phyloP scores from a whole-genome alignment of 2,329 filamentous ascomycete species.

The Arachnomyces sp. region DNA sequence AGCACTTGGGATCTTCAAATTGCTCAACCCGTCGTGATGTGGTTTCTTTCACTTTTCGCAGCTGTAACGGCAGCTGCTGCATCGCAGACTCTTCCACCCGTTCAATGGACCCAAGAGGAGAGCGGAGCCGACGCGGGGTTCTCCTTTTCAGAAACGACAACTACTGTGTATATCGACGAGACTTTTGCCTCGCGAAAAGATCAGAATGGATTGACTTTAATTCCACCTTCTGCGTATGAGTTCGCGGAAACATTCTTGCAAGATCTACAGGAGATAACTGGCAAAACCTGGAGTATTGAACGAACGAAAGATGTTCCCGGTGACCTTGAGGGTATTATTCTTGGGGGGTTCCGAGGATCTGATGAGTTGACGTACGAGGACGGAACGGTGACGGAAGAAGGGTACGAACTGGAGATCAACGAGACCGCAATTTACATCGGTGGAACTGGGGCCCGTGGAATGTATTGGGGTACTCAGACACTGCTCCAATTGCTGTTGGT shows the following conservation, averaged over 20 bases:
- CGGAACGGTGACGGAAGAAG: constrained; percentile 41
- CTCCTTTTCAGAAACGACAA: constrained; percentile 14
- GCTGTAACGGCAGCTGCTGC: constrained; percentile 20
- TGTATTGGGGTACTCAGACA: constrained; percentile 52
- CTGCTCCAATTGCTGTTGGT: constrained; percentile 44
- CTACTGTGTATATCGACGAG: constrained; percentile 35
- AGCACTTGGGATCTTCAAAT: no score
- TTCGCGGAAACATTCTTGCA: constrained; percentile 41
- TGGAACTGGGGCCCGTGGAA: constrained; percentile 47
- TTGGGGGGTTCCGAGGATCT: constrained; percentile 27
- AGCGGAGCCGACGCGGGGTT: constrained; percentile 16
- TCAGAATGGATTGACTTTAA: constrained; percentile 41
- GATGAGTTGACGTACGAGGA: constrained; percentile 39
- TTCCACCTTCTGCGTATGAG: constrained; percentile 43
- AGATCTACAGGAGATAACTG: constrained; percentile 37
- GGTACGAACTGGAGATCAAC: constrained; percentile 38
- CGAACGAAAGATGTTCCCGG: constrained; percentile 27
- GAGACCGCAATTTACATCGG: constrained; percentile 35
- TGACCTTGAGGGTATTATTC: constrained; percentile 34
- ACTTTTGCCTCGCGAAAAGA: constrained; percentile 35
- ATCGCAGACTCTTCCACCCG: constrained; percentile 34
- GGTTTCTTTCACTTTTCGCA: constrained; percentile 3
- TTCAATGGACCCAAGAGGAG: constrained; percentile 16
- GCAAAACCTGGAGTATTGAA: constrained; percentile 35
- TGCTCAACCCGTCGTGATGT: neutral